Evolutionary conservation across 495 filamentous ascomycete species (phyloP), one percentile per base, ranked within the genome.

Genomic region (Penicillium paradoxum): DNA sequence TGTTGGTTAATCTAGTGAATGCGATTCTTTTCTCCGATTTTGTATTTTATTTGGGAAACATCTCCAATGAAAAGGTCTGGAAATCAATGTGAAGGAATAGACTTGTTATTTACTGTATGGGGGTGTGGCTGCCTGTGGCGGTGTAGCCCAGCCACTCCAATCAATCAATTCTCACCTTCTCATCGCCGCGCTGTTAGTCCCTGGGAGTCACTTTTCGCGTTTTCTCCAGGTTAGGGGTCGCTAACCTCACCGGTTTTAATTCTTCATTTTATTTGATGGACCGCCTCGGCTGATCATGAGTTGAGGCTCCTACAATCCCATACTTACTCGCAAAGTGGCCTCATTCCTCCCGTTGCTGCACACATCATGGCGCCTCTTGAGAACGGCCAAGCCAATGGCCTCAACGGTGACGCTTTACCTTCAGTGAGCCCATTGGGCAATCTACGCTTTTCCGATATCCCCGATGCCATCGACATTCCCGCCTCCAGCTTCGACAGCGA

Each of bases 381-480:
- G 17, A 83, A 83, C 52, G 81, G 81, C 53, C 72, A 79, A 57
- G 53, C 74, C 45, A 83, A 83, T 72, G 79, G 78, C 59, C 54
- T 69, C 22, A 71, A 69, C 14, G 66, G 69, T 21, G 63, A 70
- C 3, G 49, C 66, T 18, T 40, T 63, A 15, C 48, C 65, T 25
- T 15, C 59, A 6, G 41, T 58, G 17, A 68, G 40, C 24, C 60
- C 61, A 1, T 37, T 57, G 40, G 39, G 63, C 18, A 63, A 56
- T 34, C 53, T 70, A 45, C 88, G 93, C 56, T 98, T 96, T 73
- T 85, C 86, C 47, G 89, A 96, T 64, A 95, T 96, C 39, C 90
- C 90, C 27, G 77, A 82, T 21, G 85, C 86, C 46, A 91, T 97
- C 69, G 91, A 96, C 63, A 91, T 97, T 64, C 90, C 91, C 45